Conservation (phyloP, 192 early-diverging fungal species). For the Coemansia sp. region DNA sequence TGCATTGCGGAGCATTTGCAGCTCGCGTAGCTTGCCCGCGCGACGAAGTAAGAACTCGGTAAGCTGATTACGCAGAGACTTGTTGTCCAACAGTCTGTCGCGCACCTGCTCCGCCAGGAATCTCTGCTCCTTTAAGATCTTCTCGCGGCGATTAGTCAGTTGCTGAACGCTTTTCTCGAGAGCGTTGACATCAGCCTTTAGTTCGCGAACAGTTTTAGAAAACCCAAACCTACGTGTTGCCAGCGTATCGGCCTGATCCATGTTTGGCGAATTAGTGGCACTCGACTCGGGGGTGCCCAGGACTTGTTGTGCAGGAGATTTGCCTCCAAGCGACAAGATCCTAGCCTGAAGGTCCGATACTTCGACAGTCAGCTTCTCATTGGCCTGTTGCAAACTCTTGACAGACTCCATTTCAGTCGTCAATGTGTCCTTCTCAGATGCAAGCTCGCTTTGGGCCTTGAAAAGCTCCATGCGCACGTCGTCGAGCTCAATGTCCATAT, state of each 20-base stretch:
- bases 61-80: constrained; percentile 38
- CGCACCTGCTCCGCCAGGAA: constrained; percentile 31
- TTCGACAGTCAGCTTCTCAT: neutral
- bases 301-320: neutral
- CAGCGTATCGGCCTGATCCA: constrained; percentile 5
- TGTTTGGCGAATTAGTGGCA: constrained; percentile 15
- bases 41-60: constrained; percentile 27
- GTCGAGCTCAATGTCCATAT: constrained; percentile 22
- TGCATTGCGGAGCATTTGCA: constrained; percentile 19
- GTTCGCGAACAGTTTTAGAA: neutral
- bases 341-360: constrained; percentile 5
- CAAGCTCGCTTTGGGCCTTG: constrained; percentile 16
- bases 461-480: constrained; percentile 11
- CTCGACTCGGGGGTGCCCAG: constrained; percentile 3
- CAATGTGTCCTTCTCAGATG: constrained; percentile 1
- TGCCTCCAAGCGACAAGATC: constrained; percentile 4
- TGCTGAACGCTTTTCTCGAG: constrained; percentile 20
- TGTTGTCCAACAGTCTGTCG: constrained; percentile 33
- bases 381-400: constrained; percentile 9
- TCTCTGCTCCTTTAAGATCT: constrained; percentile 38
- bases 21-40: constrained; percentile 32
- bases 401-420: constrained; percentile 5
- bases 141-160: constrained; percentile 12
- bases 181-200: constrained; percentile 9
- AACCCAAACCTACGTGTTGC: constrained; percentile 6